A percentile compares a stretch with the other conserved stretches of the same genome.
phyloP scores from a whole-genome alignment of 2,329 filamentous ascomycete genomes.

The Alternaria alternata region DNA sequence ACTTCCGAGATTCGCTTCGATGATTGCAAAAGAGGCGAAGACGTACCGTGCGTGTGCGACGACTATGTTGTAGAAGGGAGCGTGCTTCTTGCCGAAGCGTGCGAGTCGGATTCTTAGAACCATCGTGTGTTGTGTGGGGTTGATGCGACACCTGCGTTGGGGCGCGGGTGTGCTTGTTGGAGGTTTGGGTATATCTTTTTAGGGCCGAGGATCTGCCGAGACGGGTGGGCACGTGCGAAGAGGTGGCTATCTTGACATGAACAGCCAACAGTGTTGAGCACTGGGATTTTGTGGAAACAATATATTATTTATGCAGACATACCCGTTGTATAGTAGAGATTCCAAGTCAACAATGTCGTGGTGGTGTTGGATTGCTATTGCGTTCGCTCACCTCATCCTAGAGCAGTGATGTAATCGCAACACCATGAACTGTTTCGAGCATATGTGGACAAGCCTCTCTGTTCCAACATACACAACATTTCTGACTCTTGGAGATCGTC shows the following conservation, averaged over 20 bases:
- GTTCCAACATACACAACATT: rapidly evolving
- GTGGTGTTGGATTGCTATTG: neutral
- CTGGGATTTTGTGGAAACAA: neutral
- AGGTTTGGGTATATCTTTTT: conserved; percentile 23
- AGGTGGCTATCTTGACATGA: neutral
- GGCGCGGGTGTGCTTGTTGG: conserved; percentile 4
- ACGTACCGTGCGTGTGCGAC: conserved; percentile 87
- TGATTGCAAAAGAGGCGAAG: neutral
- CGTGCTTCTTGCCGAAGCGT: conserved; percentile 86
- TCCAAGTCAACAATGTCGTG: neutral
- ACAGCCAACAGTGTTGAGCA: neutral
- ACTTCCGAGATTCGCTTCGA: neutral
- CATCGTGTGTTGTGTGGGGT: conserved; percentile 62
- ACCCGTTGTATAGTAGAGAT: neutral
- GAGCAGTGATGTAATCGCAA: conserved; percentile 45
- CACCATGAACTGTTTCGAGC: conserved; percentile 7
- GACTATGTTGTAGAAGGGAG: conserved; percentile 98
- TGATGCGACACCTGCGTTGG: conserved; percentile 1
- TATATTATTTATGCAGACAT: neutral
- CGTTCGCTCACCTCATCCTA: neutral
- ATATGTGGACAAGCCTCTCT: neutral
- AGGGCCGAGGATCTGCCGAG: conserved; percentile 21
- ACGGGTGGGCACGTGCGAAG: conserved; percentile 16
- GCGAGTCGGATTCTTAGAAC: conserved; percentile 93
- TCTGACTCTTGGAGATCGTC: neutral